Conservation (phyloP, 1,284 basidiomycete genomes). For the Cryptococcus wingfieldii region DNA sequence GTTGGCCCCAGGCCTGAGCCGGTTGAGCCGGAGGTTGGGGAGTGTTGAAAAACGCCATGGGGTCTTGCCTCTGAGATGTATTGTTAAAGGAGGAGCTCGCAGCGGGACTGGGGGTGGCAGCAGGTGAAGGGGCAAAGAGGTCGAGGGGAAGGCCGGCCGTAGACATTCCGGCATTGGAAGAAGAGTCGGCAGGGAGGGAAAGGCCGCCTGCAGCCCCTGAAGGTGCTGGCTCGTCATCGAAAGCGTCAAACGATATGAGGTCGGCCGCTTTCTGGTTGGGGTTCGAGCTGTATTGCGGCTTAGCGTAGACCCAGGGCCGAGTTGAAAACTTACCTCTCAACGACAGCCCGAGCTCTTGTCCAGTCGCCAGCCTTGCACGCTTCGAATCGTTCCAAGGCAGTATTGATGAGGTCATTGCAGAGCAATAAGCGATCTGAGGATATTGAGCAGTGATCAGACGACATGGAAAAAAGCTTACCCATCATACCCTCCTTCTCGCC, state of each 20-base stretch:
- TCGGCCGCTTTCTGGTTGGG: constrained; percentile 44
- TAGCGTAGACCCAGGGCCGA: not conserved
- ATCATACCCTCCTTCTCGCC: constrained; percentile 76
- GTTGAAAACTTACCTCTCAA: constrained; percentile 29
- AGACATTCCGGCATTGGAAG: constrained; percentile 28
- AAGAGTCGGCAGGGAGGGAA: constrained; percentile 31
- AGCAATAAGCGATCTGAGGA: constrained; percentile 78
- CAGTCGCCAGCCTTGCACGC: constrained; percentile 87
- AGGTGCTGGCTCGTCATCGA: constrained; percentile 39
- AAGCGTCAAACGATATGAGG: constrained; percentile 50
- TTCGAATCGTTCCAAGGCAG: constrained; percentile 81
- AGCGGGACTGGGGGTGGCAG: constrained; percentile 21
- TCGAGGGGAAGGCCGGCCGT: constrained; percentile 48
- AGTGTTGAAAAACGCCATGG: constrained; percentile 47
- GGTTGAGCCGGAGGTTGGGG: constrained; percentile 9
- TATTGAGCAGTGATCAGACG: not conserved
- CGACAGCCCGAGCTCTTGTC: constrained; percentile 41
- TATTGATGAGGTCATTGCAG: constrained; percentile 97
- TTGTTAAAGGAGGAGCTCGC: constrained; percentile 2
- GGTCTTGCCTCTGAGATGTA: constrained; percentile 27
- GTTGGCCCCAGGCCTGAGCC: constrained; percentile 4
- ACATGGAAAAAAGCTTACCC: constrained; percentile 55
- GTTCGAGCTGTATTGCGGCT: constrained; percentile 27
- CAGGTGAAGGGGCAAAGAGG: constrained; percentile 44
- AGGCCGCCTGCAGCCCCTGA: constrained; percentile 29